Percentiles rank a stretch among this genome's conserved stretches.
Conservation (phyloP, 768 basidiomycete genomes). For the Calocybe indica region DNA sequence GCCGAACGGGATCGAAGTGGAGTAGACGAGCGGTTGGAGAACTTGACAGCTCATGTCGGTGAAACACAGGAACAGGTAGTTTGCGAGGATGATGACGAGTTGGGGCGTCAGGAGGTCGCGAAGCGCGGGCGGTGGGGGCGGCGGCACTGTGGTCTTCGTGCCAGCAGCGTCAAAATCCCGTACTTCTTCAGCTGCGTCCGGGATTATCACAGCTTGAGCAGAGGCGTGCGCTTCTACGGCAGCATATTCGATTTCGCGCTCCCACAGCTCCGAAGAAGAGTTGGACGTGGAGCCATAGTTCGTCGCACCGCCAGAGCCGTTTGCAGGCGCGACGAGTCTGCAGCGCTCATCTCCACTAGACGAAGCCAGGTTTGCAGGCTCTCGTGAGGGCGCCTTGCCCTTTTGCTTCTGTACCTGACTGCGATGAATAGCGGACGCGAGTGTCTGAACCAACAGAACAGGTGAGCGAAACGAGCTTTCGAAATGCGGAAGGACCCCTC, state of each 20-base stretch:
- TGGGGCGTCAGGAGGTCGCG: constrained; percentile 20
- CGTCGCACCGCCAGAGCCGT: neutral
- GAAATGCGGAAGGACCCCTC: neutral
- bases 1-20: constrained; percentile 55
- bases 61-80: constrained; percentile 30
- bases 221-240: neutral
- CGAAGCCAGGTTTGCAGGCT: too few species aligned
- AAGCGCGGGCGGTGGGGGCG: constrained; percentile 12
- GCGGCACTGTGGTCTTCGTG: constrained; percentile 2
- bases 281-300: constrained; percentile 8
- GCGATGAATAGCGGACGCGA: constrained; percentile 19
- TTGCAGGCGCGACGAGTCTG: neutral
- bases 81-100: constrained; percentile 24
- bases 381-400: neutral
- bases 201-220: neutral
- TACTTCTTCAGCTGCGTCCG: neutral
- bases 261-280: too few species aligned
- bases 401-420: constrained; percentile 7
- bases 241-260: neutral
- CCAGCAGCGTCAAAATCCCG: constrained; percentile 1
- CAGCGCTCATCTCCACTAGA: too few species aligned
- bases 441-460: constrained; percentile 17
- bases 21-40: constrained; percentile 38
- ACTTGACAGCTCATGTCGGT: constrained; percentile 28
- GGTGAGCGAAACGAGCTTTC: neutral